Percentiles rank a stretch among this genome's conserved stretches.
phyloP scores from a whole-genome alignment of 1,139 yeast genomes.

The Yamadazyma conglobata region DNA sequence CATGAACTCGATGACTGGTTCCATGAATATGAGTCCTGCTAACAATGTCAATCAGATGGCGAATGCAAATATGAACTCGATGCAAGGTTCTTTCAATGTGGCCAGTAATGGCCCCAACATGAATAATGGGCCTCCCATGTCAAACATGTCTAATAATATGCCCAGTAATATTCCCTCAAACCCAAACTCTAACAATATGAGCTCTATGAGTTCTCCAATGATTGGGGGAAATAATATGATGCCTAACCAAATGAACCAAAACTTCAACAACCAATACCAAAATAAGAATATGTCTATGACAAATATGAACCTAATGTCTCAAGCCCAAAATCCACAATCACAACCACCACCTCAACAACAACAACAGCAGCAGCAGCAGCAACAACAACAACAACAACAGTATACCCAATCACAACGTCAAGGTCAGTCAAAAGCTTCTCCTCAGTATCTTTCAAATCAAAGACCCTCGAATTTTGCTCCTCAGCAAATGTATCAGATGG shows the following conservation, averaged over 20 bases:
- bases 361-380: conserved; percentile 5
- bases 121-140: conserved; percentile 6
- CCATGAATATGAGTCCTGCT: no score
- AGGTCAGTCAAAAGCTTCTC: background rate
- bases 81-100: conserved; percentile 14
- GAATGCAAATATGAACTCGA: conserved; percentile 9
- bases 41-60: conserved; percentile 10
- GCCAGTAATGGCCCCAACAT: conserved; percentile 16
- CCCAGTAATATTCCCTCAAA: background rate
- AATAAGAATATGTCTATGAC: conserved; percentile 2
- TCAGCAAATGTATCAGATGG: conserved; percentile 34
- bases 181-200: conserved; percentile 4
- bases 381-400: conserved; percentile 3
- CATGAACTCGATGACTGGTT: no score
- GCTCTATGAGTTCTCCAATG: conserved; percentile 14
- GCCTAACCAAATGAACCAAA: conserved; percentile 3
- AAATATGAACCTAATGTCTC: conserved; percentile 3
- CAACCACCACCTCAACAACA: conserved; percentile 4
- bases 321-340: background rate
- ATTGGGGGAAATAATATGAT: conserved; percentile 7
- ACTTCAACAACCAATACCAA: conserved; percentile 1
- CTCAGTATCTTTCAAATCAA: conserved; percentile 4
- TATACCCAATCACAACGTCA: background rate
- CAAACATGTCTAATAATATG: conserved; percentile 8
- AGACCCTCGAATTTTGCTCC: conserved; percentile 26